These are phyloP conservation scores for Coniochaeta sp. DNA, from an alignment of 2,329 filamentous ascomycete genomes.

Conservation along the genomic window DNA sequence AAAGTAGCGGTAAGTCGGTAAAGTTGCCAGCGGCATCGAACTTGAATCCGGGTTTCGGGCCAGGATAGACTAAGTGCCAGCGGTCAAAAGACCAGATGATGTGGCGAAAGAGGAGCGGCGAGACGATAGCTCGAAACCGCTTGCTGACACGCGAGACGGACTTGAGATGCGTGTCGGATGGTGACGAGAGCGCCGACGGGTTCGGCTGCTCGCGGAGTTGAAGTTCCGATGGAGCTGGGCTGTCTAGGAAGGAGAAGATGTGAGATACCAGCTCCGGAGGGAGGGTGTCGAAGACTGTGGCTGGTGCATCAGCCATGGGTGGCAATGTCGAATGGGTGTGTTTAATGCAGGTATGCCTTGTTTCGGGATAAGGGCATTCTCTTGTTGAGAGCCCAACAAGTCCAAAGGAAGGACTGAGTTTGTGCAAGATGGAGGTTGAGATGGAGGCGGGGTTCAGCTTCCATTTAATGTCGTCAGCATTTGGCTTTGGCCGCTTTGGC, in stretches of 20 bases:
- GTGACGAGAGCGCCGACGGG: constrained; percentile 27
- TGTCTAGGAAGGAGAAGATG: constrained; percentile 49
- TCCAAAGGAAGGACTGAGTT: too few species aligned
- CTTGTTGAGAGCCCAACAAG: too few species aligned
- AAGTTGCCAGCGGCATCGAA: constrained; percentile 15
- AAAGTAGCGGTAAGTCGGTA: constrained; percentile 28
- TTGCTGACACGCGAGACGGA: constrained; percentile 44
- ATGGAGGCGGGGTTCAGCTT: too few species aligned
- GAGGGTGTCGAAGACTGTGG: constrained; percentile 29
- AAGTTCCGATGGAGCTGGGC: constrained; percentile 37
- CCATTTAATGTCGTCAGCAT: too few species aligned
- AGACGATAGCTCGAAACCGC: constrained; percentile 41
- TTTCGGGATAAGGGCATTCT: too few species aligned
- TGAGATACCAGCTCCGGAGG: constrained; percentile 56
- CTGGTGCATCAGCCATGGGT: neutral
- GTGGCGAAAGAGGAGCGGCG: constrained; percentile 53
- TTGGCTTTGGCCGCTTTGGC: too few species aligned
- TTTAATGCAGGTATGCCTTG: too few species aligned
- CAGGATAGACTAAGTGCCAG: constrained; percentile 19
- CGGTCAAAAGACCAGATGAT: constrained; percentile 32
- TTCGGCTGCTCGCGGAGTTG: constrained; percentile 43
- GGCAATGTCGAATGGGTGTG: too few species aligned
- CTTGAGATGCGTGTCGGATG: constrained; percentile 43
- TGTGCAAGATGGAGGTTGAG: too few species aligned
- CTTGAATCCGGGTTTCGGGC: constrained; percentile 5